phyloP scores from a whole-genome alignment of 1,139 yeast species.

The Blastobotrys apis region DNA sequence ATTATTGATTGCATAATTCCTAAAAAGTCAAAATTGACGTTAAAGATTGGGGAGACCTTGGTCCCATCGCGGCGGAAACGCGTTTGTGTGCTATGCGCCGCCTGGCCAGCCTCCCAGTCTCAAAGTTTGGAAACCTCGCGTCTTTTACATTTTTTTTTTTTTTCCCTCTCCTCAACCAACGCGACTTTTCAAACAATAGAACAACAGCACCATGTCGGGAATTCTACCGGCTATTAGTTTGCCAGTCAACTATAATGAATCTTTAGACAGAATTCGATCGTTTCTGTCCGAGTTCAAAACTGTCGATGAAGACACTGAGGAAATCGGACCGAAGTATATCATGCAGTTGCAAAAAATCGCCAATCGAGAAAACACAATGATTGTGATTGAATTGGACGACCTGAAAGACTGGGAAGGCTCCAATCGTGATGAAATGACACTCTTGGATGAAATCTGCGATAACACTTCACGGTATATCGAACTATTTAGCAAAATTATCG shows the following conservation, averaged over 20 bases:
- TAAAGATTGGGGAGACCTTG: too few relatives aligned
- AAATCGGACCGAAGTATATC: slow-evolving; percentile 53
- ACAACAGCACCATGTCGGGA: slow-evolving; percentile 18
- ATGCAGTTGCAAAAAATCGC: slow-evolving; percentile 72
- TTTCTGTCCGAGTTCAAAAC: slow-evolving; percentile 29
- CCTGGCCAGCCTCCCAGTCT: too few relatives aligned
- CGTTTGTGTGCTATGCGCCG: too few relatives aligned
- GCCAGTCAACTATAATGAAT: slow-evolving; percentile 50
- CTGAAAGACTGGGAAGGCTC: slow-evolving; percentile 59
- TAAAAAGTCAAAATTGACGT: too few relatives aligned
- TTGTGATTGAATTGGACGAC: slow-evolving; percentile 81
- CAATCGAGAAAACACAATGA: slow-evolving; percentile 67
- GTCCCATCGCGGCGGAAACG: too few relatives aligned
- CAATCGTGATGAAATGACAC: slow-evolving; percentile 30
- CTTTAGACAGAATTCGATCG: slow-evolving; percentile 30
- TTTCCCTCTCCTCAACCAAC: background rate
- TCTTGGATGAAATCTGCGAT: slow-evolving; percentile 57
- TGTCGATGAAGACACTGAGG: slow-evolving; percentile 17
- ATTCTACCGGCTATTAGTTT: slow-evolving; percentile 50
- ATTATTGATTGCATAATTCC: too few relatives aligned
- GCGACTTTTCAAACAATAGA: background rate
- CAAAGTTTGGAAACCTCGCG: too few relatives aligned
- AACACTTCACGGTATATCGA: slow-evolving; percentile 81
- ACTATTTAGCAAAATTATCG: slow-evolving; percentile 68
- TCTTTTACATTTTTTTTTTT: background rate